A percentile compares a stretch with the other conserved stretches of the same genome.
Evolutionary conservation across 2,329 filamentous ascomycete species (phyloP).

Genomic region (Grosmannia penicillata): DNA sequence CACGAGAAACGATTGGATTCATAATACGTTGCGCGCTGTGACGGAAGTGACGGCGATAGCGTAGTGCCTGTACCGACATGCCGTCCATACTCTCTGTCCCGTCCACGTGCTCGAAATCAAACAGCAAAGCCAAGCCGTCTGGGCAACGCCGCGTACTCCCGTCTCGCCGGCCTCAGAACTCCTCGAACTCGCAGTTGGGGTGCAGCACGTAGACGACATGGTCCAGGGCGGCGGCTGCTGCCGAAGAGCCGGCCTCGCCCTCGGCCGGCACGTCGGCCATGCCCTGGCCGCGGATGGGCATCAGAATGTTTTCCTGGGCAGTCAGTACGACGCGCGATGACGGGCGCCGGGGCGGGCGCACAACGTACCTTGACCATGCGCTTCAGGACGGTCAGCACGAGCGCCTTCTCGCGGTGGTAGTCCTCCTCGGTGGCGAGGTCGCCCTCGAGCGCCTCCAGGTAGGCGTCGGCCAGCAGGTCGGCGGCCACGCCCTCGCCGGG

Average conservation of each 20-base stretch:
- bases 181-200: slow-evolving; percentile 81
- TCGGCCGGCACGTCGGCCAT: slow-evolving; percentile 29
- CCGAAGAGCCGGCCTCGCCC: slow-evolving; percentile 18
- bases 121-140: neutral
- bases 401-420: slow-evolving; percentile 55
- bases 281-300: slow-evolving; percentile 56
- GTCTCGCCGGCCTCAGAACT: slow-evolving; percentile 19
- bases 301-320: slow-evolving; percentile 66
- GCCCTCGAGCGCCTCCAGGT: slow-evolving; percentile 78
- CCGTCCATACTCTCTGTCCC: too few species aligned
- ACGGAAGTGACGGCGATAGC: too few species aligned
- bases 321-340: neutral
- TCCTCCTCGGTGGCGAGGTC: slow-evolving; percentile 72
- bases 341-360: neutral
- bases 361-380: slow-evolving; percentile 81
- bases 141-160: neutral
- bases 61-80: too few species aligned
- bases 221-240: slow-evolving; percentile 16
- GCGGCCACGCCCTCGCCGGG: slow-evolving; percentile 73
- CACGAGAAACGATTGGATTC: neutral
- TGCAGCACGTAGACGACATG: slow-evolving; percentile 75
- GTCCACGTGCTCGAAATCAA: too few species aligned
- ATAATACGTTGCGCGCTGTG: too few species aligned
- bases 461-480: slow-evolving; percentile 73
- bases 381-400: slow-evolving; percentile 78